These are phyloP conservation scores for Ehretia macrophylla DNA, from an alignment of 257 asterid species.

Conservation along the genomic window DNA sequence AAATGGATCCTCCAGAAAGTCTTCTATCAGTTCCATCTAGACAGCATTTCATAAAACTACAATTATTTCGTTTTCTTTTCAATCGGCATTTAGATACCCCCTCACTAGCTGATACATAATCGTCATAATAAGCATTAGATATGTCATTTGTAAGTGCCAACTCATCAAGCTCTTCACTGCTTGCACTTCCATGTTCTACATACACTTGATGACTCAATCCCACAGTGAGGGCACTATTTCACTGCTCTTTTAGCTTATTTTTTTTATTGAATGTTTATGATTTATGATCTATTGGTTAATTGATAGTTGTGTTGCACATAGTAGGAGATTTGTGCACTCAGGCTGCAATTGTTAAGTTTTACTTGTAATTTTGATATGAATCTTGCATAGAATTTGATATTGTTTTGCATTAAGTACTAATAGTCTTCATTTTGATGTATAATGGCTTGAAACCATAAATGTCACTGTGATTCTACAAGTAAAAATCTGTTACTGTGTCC, in stretches of 20 bases:
- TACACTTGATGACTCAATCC: constrained; percentile 85
- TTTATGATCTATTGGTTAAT: too few species aligned
- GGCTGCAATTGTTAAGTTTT: too few species aligned
- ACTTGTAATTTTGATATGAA: background rate
- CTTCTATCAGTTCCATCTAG: constrained; percentile 46
- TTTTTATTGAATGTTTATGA: too few species aligned
- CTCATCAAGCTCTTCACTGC: constrained; percentile 77
- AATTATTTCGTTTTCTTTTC: constrained; percentile 76
- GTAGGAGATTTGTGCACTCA: too few species aligned
- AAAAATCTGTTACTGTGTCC: too few species aligned
- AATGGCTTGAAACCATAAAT: too few species aligned
- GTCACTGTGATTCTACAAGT: too few species aligned
- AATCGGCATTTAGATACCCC: constrained; percentile 77
- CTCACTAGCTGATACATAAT: constrained; percentile 29
- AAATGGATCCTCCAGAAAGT: constrained; percentile 33
- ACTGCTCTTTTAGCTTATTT: background rate
- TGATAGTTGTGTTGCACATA: too few species aligned
- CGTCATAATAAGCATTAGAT: constrained; percentile 39
- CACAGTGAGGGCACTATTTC: constrained; percentile 81
- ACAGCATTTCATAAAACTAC: constrained; percentile 49
- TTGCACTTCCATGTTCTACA: constrained; percentile 68
- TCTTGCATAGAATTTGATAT: too few species aligned
- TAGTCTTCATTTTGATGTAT: too few species aligned
- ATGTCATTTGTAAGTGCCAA: constrained; percentile 41
- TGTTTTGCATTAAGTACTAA: too few species aligned